Base-by-base conservation (phyloP, 1,284 basidiomycete species). In the Marasmius fiardii region DNA sequence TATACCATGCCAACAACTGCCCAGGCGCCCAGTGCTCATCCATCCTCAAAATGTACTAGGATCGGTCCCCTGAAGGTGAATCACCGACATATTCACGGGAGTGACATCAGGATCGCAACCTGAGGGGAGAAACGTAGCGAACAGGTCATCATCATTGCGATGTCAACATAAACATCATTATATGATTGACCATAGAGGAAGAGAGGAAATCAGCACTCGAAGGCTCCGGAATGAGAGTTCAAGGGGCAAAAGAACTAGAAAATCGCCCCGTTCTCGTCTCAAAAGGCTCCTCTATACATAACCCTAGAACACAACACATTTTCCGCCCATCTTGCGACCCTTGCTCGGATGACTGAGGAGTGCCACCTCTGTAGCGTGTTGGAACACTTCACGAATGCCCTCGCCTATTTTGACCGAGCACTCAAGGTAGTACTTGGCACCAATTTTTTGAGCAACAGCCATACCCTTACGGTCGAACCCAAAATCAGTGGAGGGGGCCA, bases 341-440 rank as follows among this genome's bases (percentile, higher is more conserved):
- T 67, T 72, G 61, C 65, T 67, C 71, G 65, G 63, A 59, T 75
- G 72, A 67, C 68, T 75, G 60, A 88, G 78, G 49, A 94, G 80
- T 44, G 92, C 92, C 52, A 87, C 86, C 62, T 89, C 83, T 53
- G 92, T 93, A 43, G 93, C 93, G 62, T 88, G 87, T 72, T 95
- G 91, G 81, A 96, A 95, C 41, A 95, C 92, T 71, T 95, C 93
- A 62, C 90, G 83, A 51, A 96, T 93, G 62, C 93, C 93, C 71
- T 92, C 86, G 58, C 93, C 92, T 14, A 86, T 85, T 80, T 90
- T 92, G 70, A 93, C 92, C 56, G 89, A 92, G 74, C 93, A 95
- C 72, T 96, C 93, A 56, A 94, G 84, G 72, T 95, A 96, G 67
- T 88, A 84, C 71, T 85, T 88, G 7, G 93, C 93, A 31, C 87